These are phyloP conservation scores for Umbellularia californica DNA, from an alignment of 164 flowering plant genomes.

Conservation along the genomic window DNA sequence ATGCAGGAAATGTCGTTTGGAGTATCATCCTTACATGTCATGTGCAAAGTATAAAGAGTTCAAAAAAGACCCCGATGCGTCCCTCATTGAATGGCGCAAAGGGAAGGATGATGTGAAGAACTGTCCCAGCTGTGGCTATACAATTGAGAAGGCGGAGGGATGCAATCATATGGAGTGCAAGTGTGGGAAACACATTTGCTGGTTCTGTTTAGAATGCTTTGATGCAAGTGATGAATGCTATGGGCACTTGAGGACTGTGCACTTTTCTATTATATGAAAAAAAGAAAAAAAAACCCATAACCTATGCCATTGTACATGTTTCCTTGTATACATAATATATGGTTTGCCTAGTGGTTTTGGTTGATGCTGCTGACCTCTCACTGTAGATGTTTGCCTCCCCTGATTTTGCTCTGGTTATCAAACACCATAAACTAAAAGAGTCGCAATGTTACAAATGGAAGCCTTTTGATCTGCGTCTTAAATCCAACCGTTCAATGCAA, in stretches of 20 bases:
- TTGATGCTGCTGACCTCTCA: no score
- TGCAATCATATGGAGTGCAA: constrained; percentile 79
- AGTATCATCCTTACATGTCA: constrained; percentile 66
- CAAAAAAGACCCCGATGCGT: constrained; percentile 82
- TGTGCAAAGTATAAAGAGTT: constrained; percentile 67
- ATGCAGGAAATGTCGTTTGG: constrained; percentile 75
- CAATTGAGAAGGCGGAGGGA: constrained; percentile 85
- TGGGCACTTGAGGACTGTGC: constrained; percentile 56
- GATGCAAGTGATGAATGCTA: constrained; percentile 63
- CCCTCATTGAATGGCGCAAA: constrained; percentile 67
- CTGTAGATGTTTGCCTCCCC: no score
- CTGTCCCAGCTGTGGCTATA: constrained; percentile 64
- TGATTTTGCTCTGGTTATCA: no score
- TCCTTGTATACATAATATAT: not conserved
- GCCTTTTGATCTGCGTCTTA: not conserved
- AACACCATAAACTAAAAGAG: no score
- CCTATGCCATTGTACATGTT: not conserved
- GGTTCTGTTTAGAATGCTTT: constrained; percentile 68
- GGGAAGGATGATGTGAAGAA: constrained; percentile 79
- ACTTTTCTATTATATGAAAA: constrained; percentile 20
- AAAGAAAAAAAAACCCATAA: not conserved
- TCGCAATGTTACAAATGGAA: not conserved
- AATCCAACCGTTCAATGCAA: not conserved
- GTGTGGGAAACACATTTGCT: constrained; percentile 85
- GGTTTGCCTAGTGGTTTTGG: no score